Evolutionary conservation across 202 grass and related monocot species (phyloP), one percentile per base, ranked within the genome.

Genomic region (Carex sylvatica): DNA sequence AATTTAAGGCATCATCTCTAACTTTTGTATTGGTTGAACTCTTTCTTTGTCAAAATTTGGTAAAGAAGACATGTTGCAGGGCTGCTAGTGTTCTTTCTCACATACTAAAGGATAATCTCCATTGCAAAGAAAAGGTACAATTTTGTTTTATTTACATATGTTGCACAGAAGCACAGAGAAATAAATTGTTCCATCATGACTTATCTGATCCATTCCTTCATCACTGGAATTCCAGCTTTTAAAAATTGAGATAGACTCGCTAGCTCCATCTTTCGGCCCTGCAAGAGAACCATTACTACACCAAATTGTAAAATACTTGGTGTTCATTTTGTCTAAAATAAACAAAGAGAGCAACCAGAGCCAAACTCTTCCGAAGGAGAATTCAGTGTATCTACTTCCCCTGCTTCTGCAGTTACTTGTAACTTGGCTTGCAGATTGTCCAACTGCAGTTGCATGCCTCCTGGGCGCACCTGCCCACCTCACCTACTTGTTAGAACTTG

Each of bases 81-180:
- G 91, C 92, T 84, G 87, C 92, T 85, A 93, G 93, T 31, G 88
- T 95, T 88, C 96, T 99, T 77, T 92, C 91, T 92, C 86, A 96
- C 79, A 87, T 99, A 82, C 92, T 99, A 81, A 96, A 93, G 83
- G 89, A 99, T 70, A 99, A 99, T 80, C 74, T 93, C 67, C 91
- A 89, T 88, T 96, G 89, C 96, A 99, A 96, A 87, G 91, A 96
- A 70, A 88, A 80, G 80, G 96, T 99, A 93, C 83, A 88, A 86
- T 66, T 16, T 84, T 80, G 62, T 64, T 36, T 75, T 63, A 23
- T 80, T 84, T 56, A 63, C 61, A 82, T 77, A 86, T 55, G 62
- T 55, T 44, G 60, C 83, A 69, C 7, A 58, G 71, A 84, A 84
- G 19, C 31, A 6, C 72, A 68, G 20, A 86, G 36, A 61, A 62